Conservation (phyloP, 805 yeast genomes). For the Kuraishia hungarica region DNA sequence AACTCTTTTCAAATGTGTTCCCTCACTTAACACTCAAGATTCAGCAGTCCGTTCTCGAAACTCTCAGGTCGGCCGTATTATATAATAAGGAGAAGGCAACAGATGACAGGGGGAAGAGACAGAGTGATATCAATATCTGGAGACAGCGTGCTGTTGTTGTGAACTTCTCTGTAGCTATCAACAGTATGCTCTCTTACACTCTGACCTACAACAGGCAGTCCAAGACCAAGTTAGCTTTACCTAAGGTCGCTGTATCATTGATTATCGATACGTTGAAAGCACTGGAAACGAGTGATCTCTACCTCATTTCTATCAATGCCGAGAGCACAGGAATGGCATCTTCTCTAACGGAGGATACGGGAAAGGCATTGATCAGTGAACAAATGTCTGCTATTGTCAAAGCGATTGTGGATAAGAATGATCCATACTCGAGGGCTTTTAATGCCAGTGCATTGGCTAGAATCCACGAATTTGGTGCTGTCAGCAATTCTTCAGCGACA, state of each 20-base stretch:
- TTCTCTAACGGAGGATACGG: constrained; percentile 14
- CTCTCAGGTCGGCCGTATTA: constrained; percentile 48
- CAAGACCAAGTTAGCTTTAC: constrained; percentile 8
- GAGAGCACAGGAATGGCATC: constrained; percentile 22
- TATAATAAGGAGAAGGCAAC: constrained; percentile 23
- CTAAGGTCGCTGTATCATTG: constrained; percentile 13
- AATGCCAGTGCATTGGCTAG: constrained; percentile 34
- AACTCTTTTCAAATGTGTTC: constrained; percentile 62
- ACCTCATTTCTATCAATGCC: constrained; percentile 18
- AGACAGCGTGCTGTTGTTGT: constrained; percentile 41
- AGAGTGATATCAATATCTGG: constrained; percentile 7
- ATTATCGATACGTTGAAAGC: constrained; percentile 19
- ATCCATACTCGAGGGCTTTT: constrained; percentile 59
- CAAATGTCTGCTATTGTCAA: constrained; percentile 50
- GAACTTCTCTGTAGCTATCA: constrained; percentile 58
- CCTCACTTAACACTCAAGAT: constrained; percentile 68
- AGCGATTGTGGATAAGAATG: constrained; percentile 53
- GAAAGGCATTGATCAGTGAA: constrained; percentile 19
- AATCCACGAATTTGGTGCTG: constrained; percentile 16
- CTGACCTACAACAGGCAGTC: neutral
- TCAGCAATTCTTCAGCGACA: constrained; percentile 27
- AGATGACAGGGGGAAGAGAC: constrained; percentile 5
- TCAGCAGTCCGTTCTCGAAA: constrained; percentile 83
- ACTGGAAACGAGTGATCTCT: constrained; percentile 12
- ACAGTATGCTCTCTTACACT: constrained; percentile 31